Conservation (phyloP, 148 eudicot species). For the Rhododendron simsii region DNA sequence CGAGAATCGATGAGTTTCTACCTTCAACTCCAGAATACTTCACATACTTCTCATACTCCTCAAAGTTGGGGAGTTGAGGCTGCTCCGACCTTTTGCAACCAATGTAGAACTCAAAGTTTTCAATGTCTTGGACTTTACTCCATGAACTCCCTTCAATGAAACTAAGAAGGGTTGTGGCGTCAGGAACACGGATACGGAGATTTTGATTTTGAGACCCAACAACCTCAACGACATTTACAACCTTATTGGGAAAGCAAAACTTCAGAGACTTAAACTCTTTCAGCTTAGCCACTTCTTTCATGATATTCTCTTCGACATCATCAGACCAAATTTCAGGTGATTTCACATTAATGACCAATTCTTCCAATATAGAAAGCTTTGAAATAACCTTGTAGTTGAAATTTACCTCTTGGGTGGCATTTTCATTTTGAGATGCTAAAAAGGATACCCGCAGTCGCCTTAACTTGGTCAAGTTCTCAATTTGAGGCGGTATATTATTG, state of each 20-base stretch:
- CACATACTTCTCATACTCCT: no score
- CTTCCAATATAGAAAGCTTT: constrained; percentile 5
- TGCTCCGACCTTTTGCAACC: background rate
- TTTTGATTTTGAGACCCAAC: no score
- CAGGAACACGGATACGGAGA: background rate
- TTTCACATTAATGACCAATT: constrained; percentile 14
- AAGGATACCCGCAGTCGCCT: constrained; percentile 15
- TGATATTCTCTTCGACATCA: background rate
- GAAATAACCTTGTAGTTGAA: constrained; percentile 3
- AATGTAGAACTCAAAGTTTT: background rate
- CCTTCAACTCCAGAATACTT: background rate
- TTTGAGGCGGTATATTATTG: background rate
- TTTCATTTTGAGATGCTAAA: background rate
- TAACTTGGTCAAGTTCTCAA: background rate
- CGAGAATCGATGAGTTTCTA: background rate
- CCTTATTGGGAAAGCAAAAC: background rate
- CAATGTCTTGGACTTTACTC: background rate
- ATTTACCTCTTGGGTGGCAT: background rate
- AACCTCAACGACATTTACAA: background rate
- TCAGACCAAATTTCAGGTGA: background rate
- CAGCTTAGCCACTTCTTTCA: background rate
- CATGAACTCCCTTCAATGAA: background rate
- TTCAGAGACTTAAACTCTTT: background rate
- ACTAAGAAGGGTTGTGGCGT: background rate
- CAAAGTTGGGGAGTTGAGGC: background rate